phyloP scores from a whole-genome alignment of 129 eudicot species.

The Heracleum sosnowskyi region DNA sequence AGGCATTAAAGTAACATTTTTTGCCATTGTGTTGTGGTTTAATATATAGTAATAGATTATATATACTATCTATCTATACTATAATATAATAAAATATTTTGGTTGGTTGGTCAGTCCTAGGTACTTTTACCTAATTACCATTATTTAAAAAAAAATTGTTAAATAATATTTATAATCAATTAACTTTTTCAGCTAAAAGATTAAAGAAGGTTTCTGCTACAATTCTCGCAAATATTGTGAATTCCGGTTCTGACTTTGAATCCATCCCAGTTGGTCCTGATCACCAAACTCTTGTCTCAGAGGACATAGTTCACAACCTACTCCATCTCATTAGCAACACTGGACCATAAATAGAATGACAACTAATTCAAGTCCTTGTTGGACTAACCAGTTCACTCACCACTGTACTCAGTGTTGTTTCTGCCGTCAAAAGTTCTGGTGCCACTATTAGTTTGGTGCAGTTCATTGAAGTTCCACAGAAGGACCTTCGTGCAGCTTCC shows the following conservation, averaged over 20 bases:
- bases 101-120: no score
- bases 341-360: slow-evolving; percentile 80
- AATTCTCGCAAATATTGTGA: slow-evolving; percentile 76
- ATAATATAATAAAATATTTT: no score
- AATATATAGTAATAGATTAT: no score
- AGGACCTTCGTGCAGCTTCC: slow-evolving; percentile 62
- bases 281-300: slow-evolving; percentile 66
- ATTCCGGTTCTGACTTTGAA: slow-evolving; percentile 58
- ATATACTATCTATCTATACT: no score
- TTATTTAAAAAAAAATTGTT: no score
- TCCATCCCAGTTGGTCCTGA: slow-evolving; percentile 66
- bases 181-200: no score
- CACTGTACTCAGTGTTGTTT: slow-evolving; percentile 56
- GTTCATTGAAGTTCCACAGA: slow-evolving; percentile 84
- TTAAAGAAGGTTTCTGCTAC: slow-evolving; percentile 82
- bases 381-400: slow-evolving; percentile 68
- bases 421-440: slow-evolving; percentile 88
- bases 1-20: no score
- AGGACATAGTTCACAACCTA: slow-evolving; percentile 65
- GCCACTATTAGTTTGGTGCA: slow-evolving; percentile 84
- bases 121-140: no score
- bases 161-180: no score
- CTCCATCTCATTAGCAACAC: slow-evolving; percentile 87
- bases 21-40: no score
- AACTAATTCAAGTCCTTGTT: slow-evolving; percentile 81